phyloP scores from a whole-genome alignment of 192 early-diverging fungal species.

The Coemansia sp. region DNA sequence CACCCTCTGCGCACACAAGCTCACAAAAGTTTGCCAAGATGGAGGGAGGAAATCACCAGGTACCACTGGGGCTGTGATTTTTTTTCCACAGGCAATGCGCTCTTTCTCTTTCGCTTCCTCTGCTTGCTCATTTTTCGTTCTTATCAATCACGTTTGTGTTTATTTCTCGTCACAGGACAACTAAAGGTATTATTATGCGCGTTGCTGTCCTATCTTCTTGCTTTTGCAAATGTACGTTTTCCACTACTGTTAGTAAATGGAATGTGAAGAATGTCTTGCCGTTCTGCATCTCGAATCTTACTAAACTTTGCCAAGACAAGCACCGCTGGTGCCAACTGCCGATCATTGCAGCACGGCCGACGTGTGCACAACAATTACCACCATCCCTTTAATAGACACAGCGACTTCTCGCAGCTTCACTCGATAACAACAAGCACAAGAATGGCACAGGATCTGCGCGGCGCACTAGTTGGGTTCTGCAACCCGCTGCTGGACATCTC shows the following conservation, averaged over 20 bases:
- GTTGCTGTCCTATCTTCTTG: background rate
- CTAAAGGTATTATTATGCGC: background rate
- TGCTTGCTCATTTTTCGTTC: too few species aligned
- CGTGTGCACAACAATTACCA: background rate
- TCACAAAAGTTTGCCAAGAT: too few species aligned
- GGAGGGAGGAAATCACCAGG: too few species aligned
- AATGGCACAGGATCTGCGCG: conserved; percentile 49
- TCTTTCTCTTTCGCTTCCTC: background rate
- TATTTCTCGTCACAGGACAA: background rate
- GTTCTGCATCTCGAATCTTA: background rate
- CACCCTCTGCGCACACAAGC: too few species aligned
- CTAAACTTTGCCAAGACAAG: background rate
- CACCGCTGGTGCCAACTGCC: background rate
- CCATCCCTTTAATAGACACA: background rate
- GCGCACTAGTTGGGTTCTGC: conserved; percentile 85
- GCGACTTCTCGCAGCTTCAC: background rate
- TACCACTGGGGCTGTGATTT: too few species aligned
- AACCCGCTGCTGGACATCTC: conserved; percentile 99
- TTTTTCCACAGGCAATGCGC: too few species aligned
- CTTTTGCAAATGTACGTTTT: background rate
- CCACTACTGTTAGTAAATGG: background rate
- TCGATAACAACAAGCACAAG: background rate
- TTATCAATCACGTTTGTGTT: background rate
- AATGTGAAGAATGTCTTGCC: background rate
- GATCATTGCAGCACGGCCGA: background rate